Conservation (phyloP, 768 basidiomycete species). For the Psilocybe sp. region DNA sequence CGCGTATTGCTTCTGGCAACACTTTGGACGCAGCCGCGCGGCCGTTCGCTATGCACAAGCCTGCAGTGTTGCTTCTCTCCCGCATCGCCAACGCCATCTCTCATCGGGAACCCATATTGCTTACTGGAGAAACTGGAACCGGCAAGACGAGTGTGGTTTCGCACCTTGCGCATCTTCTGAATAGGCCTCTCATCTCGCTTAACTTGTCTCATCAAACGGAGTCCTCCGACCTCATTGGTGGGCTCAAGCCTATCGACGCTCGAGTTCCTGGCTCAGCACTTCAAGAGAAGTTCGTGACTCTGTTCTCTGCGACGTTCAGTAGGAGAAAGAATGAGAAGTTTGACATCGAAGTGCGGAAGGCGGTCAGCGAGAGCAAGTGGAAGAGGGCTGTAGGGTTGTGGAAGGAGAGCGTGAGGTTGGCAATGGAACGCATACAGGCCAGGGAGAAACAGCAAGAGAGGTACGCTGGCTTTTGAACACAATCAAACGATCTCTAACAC, state of each 20-base stretch:
- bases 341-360: slow-evolving; percentile 76
- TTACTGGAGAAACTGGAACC: slow-evolving; percentile 98
- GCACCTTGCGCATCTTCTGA: slow-evolving; percentile 78
- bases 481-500: neutral
- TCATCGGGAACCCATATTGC: slow-evolving; percentile 77
- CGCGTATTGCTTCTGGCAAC: slow-evolving; percentile 36
- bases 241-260: slow-evolving; percentile 94
- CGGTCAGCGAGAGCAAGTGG: slow-evolving; percentile 84
- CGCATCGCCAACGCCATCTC: slow-evolving; percentile 74
- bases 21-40: slow-evolving; percentile 34
- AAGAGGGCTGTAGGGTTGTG: slow-evolving; percentile 78
- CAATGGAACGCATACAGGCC: slow-evolving; percentile 56
- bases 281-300: slow-evolving; percentile 69
- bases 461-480: slow-evolving; percentile 18
- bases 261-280: slow-evolving; percentile 70
- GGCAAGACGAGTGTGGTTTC: slow-evolving; percentile 95
- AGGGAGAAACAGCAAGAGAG: slow-evolving; percentile 23
- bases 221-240: slow-evolving; percentile 89
- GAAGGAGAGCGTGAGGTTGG: slow-evolving; percentile 72
- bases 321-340: slow-evolving; percentile 86
- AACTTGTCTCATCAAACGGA: slow-evolving; percentile 97
- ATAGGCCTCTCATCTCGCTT: slow-evolving; percentile 76
- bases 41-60: slow-evolving; percentile 88
- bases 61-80: slow-evolving; percentile 76
- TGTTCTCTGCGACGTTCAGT: slow-evolving; percentile 88